Percentiles rank a stretch among this genome's conserved stretches.
These are phyloP conservation scores for Plectosphaerella sp. DNA, from an alignment of 2,329 filamentous ascomycete genomes.

Conservation along the genomic window DNA sequence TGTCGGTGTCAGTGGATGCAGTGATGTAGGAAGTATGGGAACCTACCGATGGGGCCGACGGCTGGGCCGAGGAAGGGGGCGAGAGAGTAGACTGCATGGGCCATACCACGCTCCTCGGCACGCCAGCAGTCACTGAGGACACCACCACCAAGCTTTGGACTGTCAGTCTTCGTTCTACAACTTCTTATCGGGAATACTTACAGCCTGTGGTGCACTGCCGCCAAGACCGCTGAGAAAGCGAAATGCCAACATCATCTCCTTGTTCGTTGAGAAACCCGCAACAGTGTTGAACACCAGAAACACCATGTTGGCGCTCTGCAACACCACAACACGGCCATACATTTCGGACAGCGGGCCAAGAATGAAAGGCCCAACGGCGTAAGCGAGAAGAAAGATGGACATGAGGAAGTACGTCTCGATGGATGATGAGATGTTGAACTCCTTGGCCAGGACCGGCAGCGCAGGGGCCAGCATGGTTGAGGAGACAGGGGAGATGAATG, in stretches of 20 bases:
- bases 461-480: constrained; percentile 48
- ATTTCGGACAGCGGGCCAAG: constrained; percentile 49
- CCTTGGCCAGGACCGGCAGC: constrained; percentile 33
- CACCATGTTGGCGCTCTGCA: constrained; percentile 39
- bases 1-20: background rate
- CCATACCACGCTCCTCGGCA: constrained; percentile 31
- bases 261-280: constrained; percentile 42
- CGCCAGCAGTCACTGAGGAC: constrained; percentile 44
- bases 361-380: constrained; percentile 47
- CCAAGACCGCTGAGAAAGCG: constrained; percentile 44
- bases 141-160: constrained; percentile 33
- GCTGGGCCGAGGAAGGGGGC: constrained; percentile 38
- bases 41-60: constrained; percentile 31
- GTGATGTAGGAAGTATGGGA: background rate
- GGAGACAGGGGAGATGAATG: constrained; percentile 52
- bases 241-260: constrained; percentile 41
- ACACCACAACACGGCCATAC: constrained; percentile 40
- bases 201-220: constrained; percentile 40
- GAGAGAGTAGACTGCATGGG: constrained; percentile 27
- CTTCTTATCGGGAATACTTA: constrained; percentile 9
- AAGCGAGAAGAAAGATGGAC: constrained; percentile 56
- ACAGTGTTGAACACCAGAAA: constrained; percentile 52
- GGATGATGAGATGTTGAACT: constrained; percentile 36
- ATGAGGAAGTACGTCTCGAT: constrained; percentile 47
- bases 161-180: background rate